Evolutionary conservation across 441 rosid genomes (phyloP), one percentile per base, ranked within the genome.

Genomic region (Populus tomentosa): DNA sequence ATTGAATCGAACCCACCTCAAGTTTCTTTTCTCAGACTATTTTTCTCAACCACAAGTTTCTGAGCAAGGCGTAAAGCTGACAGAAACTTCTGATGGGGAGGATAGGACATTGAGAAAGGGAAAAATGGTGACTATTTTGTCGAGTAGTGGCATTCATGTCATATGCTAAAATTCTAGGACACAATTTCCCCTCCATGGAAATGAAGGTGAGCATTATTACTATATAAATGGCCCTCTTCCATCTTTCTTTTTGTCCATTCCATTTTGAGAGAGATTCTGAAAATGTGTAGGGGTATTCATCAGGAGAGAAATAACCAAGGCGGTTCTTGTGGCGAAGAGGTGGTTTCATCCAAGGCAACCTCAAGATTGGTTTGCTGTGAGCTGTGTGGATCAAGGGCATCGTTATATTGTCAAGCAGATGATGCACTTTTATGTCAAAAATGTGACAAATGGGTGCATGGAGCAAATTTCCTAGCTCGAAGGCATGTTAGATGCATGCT

Each of bases 331-430:
- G 30, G 14, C 63, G 75, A 75, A 33, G 80, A 74, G 26, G 61
- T 35, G 5, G 78, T 11, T 81, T 26, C 81, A 42, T 8, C 67
- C 3, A 9, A 14, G 20, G 42, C 66, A 71, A 20, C 53, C 67
- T 68, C 53, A 28, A 75, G 67, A 7, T 56, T 70, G 67, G 81
- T 84, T 61, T 72, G 78, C 3, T 93, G 98, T 69, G 94, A 88
- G 86, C 90, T 94, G 0, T 94, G 98, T 23, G 86, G 85, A 3
- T 71, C 83, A 13, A 78, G 80, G 67, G 97, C 98, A 11, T 74
- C 83, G 24, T 75, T 92, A 67, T 94, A 89, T 77, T 94, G 98
- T 80, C 91, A 86, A 78, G 98, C 98, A 0, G 98, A 94, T 75
- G 82, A 89, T 70, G 98, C 98, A 1, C 91, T 73, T 74, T 87